phyloP scores from a whole-genome alignment of 805 yeast species.

The Starmerella geochares region DNA sequence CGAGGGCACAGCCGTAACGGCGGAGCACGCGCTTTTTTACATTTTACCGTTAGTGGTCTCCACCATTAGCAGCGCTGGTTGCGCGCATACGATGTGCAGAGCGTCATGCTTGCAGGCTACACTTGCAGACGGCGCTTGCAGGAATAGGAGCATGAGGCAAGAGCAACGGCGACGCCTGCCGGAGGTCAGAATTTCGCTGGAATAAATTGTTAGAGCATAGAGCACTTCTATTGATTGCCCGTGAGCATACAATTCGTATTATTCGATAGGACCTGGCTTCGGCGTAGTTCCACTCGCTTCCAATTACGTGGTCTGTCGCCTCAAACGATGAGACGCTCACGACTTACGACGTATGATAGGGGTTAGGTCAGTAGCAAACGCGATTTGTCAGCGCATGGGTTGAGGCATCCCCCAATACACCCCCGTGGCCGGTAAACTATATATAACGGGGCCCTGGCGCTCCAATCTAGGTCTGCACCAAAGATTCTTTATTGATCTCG shows the following conservation, averaged over 20 bases:
- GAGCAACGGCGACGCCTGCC: too few relatives aligned
- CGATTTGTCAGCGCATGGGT: neutral
- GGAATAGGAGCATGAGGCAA: too few relatives aligned
- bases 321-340: constrained; percentile 3
- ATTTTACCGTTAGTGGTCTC: neutral
- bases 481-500: neutral
- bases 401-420: neutral
- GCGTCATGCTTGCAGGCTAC: neutral
- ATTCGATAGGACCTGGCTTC: neutral
- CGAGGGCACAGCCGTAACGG: neutral
- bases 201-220: too few relatives aligned
- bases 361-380: constrained; percentile 6
- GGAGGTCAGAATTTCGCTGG: too few relatives aligned
- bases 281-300: constrained; percentile 3
- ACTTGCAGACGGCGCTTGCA: neutral
- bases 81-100: constrained; percentile 9
- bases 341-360: constrained; percentile 8
- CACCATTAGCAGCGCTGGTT: constrained; percentile 2
- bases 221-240: too few relatives aligned
- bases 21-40: neutral
- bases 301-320: constrained; percentile 7
- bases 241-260: too few relatives aligned
- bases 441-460: neutral
- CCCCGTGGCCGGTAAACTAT: neutral
- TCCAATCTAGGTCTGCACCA: neutral